A percentile compares a stretch with the other conserved stretches of the same genome.
Conservation (phyloP, 805 yeast genomes). For the Wickerhamomyces kurtzmanii region DNA sequence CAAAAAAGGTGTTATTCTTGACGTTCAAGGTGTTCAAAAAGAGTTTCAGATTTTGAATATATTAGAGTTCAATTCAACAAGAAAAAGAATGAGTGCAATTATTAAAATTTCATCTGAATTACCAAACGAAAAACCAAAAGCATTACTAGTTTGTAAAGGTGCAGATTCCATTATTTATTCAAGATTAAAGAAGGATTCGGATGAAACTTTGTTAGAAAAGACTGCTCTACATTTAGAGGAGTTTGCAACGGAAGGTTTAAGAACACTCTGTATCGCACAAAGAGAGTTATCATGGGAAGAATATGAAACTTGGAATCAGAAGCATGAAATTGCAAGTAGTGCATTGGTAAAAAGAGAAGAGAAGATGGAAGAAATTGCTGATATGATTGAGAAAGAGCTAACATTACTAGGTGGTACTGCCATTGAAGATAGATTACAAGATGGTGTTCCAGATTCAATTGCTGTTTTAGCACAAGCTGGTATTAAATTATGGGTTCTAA, state of each 20-base stretch:
- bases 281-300: slow-evolving; percentile 53
- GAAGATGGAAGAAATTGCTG: slow-evolving; percentile 66
- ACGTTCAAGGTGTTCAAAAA: slow-evolving; percentile 59
- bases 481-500: slow-evolving; percentile 76
- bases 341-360: slow-evolving; percentile 58
- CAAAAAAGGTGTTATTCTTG: slow-evolving; percentile 55
- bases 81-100: slow-evolving; percentile 83
- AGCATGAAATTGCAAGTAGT: slow-evolving; percentile 57
- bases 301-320: slow-evolving; percentile 52
- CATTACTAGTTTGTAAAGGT: slow-evolving; percentile 70
- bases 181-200: slow-evolving; percentile 42
- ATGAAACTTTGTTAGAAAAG: slow-evolving; percentile 35
- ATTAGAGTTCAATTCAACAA: slow-evolving; percentile 72
- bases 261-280: slow-evolving; percentile 76
- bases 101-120: slow-evolving; percentile 49
- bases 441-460: slow-evolving; percentile 81
- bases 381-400: slow-evolving; percentile 58
- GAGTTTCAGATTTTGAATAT: slow-evolving; percentile 66
- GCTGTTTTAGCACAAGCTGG: slow-evolving; percentile 64
- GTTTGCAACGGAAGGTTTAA: slow-evolving; percentile 73
- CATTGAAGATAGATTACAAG: slow-evolving; percentile 77
- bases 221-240: slow-evolving; percentile 72
- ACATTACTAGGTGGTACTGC: slow-evolving; percentile 75
- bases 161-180: slow-evolving; percentile 76
- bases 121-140: slow-evolving; percentile 42